A percentile compares a stretch with the other conserved stretches of the same genome.
These are phyloP conservation scores for Chaetomiaceae sp. DNA, from an alignment of 2,329 filamentous ascomycete species.

Conservation along the genomic window DNA sequence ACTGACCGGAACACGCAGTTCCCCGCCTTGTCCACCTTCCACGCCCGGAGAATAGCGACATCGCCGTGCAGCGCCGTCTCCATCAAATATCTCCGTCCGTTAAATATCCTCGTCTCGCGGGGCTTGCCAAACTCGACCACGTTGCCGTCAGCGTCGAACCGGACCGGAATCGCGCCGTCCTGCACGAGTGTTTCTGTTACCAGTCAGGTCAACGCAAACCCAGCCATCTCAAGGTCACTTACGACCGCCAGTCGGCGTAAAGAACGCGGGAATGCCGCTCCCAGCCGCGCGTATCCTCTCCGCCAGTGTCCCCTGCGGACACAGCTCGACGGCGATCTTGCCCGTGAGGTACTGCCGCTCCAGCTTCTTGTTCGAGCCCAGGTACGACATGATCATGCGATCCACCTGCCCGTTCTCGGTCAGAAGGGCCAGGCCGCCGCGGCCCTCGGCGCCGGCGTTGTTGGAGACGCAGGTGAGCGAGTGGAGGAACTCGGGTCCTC, in stretches of 20 bases:
- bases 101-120: conserved; percentile 68
- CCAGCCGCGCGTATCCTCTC: conserved; percentile 69
- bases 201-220: neutral
- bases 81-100: conserved; percentile 69
- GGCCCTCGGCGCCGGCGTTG: conserved; percentile 68
- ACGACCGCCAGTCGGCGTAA: conserved; percentile 69
- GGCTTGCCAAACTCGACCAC: conserved; percentile 61
- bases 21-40: conserved; percentile 70
- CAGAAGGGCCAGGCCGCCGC: conserved; percentile 64
- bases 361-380: conserved; percentile 72
- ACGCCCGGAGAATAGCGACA: conserved; percentile 71
- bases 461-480: conserved; percentile 74
- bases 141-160: conserved; percentile 54
- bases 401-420: conserved; percentile 66
- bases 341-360: conserved; percentile 71
- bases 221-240: conserved; percentile 29
- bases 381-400: conserved; percentile 68
- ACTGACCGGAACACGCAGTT: conserved; percentile 64
- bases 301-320: conserved; percentile 70
- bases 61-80: conserved; percentile 73
- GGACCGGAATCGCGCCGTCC: conserved; percentile 62
- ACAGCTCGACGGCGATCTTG: conserved; percentile 70
- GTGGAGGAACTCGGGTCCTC: conserved; percentile 58
- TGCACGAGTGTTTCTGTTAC: conserved; percentile 58
- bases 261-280: conserved; percentile 76